Base-by-base conservation (phyloP, 345 rosid species). In the Eucalyptus sp. region DNA sequence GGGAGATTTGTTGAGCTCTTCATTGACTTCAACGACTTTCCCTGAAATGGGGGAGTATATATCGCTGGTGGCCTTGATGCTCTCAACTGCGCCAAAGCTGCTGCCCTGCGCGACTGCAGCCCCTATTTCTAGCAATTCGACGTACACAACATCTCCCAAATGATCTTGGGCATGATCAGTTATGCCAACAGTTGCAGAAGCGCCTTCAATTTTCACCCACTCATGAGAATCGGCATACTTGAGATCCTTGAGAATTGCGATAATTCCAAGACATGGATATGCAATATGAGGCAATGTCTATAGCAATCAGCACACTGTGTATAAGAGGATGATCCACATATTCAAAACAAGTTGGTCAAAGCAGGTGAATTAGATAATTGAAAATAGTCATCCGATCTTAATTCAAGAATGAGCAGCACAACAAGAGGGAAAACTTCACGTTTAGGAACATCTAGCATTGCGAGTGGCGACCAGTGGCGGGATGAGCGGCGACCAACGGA, bases 61-160 rank as follows among this genome's bases (percentile, higher is more conserved):
- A 93, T 96, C 99, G 87, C 99, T 96, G 6, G 98, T 95, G 58
- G 99, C 99, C 94, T 97, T 97, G 86, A 97, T 98, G 89, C 99
- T 97, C 90, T 97, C 99, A 60, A 97, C 97, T 2, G 99, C 99
- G 52, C 99, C 99, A 89, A 97, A 97, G 88, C 97, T 88, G 88
- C 88, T 90, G 31, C 97, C 99, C 56, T 96, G 97, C 5, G 88
- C 88, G 37, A 96, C 95, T 1, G 91, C 13, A 83, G 88, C 89
- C 80, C 98, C 99, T 87, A 94, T 92, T 31, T 96, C 99, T 7
- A 98, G 99, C 80, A 96, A 89, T 90, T 97, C 99, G 10, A 96
- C 97, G 91, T 94, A 97, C 87, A 96, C 98, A 44, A 97, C 99
- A 91, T 97, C 99, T 4, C 99, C 99, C 86, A 97, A 92, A 90